These are phyloP conservation scores for Agrostemma githago DNA, from an alignment of 148 eudicot genomes.

Conservation along the genomic window DNA sequence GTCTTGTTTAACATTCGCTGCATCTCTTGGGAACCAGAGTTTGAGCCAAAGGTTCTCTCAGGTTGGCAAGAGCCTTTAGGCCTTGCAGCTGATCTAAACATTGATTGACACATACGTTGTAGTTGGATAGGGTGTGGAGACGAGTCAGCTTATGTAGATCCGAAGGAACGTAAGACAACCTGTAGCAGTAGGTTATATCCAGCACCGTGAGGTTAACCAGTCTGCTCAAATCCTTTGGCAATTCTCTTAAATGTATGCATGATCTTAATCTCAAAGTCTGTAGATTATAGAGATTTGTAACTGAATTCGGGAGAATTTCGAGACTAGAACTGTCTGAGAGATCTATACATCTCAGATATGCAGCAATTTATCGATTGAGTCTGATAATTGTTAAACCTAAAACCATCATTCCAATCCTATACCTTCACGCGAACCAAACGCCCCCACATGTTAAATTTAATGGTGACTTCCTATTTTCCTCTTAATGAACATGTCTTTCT, in stretches of 20 bases:
- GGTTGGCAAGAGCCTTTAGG: slow-evolving; percentile 12
- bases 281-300: slow-evolving; percentile 18
- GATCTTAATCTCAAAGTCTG: slow-evolving; percentile 14
- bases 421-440: no score
- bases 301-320: slow-evolving; percentile 16
- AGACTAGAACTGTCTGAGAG: slow-evolving; percentile 15
- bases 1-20: slow-evolving; percentile 1
- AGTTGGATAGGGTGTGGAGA: slow-evolving; percentile 13
- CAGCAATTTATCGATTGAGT: slow-evolving; percentile 15
- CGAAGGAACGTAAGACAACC: slow-evolving; percentile 10
- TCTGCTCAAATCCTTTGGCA: slow-evolving; percentile 20
- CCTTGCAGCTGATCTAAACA: slow-evolving; percentile 19
- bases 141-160: slow-evolving; percentile 12
- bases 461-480: no score
- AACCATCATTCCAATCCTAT: no score
- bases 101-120: not conserved
- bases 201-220: slow-evolving; percentile 18
- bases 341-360: slow-evolving; percentile 23
- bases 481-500: no score
- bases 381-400: no score
- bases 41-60: slow-evolving; percentile 10
- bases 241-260: slow-evolving; percentile 1
- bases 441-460: no score
- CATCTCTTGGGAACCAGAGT: slow-evolving; percentile 4
- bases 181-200: slow-evolving; percentile 11